Evolutionary conservation across 2,329 filamentous ascomycete genomes (phyloP).

Genomic region (Trichophyton mentagrophytes): DNA sequence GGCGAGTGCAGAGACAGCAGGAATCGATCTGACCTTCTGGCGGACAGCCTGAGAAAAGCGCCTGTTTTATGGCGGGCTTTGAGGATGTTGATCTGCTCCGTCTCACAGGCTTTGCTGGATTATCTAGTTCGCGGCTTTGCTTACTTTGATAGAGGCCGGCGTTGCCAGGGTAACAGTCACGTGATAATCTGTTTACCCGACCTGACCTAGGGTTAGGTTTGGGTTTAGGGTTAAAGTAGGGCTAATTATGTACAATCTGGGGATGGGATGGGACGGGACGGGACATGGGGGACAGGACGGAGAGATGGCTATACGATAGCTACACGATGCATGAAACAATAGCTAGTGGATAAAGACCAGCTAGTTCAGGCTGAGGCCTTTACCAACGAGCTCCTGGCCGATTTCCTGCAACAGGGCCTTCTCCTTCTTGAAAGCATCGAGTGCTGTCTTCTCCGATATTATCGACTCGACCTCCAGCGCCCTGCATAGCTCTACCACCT

Average conservation of each 20-base stretch:
- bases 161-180: neutral
- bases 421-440: conserved; percentile 44
- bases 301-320: too few relatives aligned
- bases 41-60: neutral
- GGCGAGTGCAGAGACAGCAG: neutral
- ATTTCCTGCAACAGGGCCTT: conserved; percentile 41
- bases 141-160: neutral
- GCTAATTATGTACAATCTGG: too few relatives aligned
- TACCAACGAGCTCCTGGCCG: conserved; percentile 32
- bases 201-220: neutral
- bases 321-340: neutral
- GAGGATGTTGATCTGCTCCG: neutral
- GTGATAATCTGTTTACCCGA: neutral
- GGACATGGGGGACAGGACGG: neutral
- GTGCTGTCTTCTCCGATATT: conserved; percentile 43
- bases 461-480: conserved; percentile 61
- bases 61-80: neutral
- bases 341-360: neutral
- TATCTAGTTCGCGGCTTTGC: neutral
- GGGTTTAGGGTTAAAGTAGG: too few relatives aligned
- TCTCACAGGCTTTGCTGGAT: neutral
- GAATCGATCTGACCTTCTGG: neutral
- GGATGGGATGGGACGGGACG: neutral
- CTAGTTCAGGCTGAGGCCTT: conserved; percentile 18
- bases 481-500: conserved; percentile 65